Percentiles rank a stretch among this genome's conserved stretches.
Evolutionary conservation across 192 early-diverging fungal genomes (phyloP).

Genomic region (Dimargaris verticillata): DNA sequence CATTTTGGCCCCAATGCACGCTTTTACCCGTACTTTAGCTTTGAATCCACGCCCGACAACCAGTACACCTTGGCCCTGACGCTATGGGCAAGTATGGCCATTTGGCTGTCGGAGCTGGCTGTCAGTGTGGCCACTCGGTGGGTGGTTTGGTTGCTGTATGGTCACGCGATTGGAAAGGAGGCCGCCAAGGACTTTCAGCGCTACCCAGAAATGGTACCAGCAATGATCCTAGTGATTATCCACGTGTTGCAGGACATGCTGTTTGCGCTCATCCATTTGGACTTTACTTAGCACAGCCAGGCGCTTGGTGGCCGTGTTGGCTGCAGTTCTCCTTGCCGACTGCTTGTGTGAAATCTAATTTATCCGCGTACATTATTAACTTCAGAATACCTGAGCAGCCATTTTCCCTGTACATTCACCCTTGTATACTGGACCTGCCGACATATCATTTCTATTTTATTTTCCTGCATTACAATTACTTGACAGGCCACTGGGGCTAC

Average conservation of each 20-base stretch:
- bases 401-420: too few relatives aligned
- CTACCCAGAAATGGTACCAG: constrained; percentile 49
- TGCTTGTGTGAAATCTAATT: too few relatives aligned
- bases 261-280: constrained; percentile 39
- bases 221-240: constrained; percentile 46
- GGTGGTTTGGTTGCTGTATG: constrained; percentile 39
- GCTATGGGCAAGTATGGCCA: constrained; percentile 36
- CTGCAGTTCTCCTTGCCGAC: too few relatives aligned
- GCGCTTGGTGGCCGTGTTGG: too few relatives aligned
- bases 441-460: too few relatives aligned
- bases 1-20: constrained; percentile 49
- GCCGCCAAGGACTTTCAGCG: constrained; percentile 47
- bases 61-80: constrained; percentile 37
- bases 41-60: constrained; percentile 19
- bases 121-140: constrained; percentile 39
- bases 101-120: constrained; percentile 50
- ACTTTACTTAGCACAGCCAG: constrained; percentile 20
- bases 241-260: constrained; percentile 59
- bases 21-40: constrained; percentile 54
- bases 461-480: too few relatives aligned
- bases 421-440: too few relatives aligned
- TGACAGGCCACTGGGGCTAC: too few relatives aligned
- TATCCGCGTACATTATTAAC: too few relatives aligned
- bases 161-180: constrained; percentile 39
- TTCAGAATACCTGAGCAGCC: too few relatives aligned